Base-by-base conservation (phyloP, 805 yeast species). In the Barnettozyma sucrosica region DNA sequence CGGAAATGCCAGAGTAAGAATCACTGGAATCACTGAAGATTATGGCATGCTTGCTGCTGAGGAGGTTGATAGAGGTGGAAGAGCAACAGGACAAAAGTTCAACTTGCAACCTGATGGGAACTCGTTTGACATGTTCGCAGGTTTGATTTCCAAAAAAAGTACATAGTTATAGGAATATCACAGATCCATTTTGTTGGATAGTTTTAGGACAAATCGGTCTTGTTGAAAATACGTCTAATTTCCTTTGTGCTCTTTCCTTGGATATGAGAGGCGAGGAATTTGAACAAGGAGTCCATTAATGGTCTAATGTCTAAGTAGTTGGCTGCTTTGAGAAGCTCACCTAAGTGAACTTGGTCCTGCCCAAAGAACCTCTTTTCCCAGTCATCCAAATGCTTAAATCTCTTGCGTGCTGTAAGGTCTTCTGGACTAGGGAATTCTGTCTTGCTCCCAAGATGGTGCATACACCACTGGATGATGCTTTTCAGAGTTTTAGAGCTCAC, bases 41-140 rank as follows among this genome's bases (percentile, higher is more conserved):
- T 85, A 83, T 65, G 99, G 99, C 0, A 70, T 90, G 68, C 67
- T 93, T 49, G 66, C 81, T 13, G 99, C 87, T 2, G 81, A 79
- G 50, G 96, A 86, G 53, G 63, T 81, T 7, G 76, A 76, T 43
- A 54, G 65, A 5, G 58, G 65, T 13, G 75, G 74, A 20, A 60
- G 55, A 11, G 69, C 69, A 14, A 79, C 83, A 2, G 86, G 88
- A 0, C 73, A 69, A 37, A 68, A 59, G 5, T 81, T 75, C 53
- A 84, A 88, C 55, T 68, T 93, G 41, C 97, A 90, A 64, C 98
- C 99, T 0, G 99, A 93, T 65, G 99, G 99, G 1, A 93, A 93
- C 63, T 88, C 97, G 3, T 93, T 93, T 60, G 98, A 93, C 63
- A 90, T 93, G 75, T 85, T 93, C 69, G 84, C 77, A 55, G 98